Base-by-base conservation (phyloP, 2,329 filamentous ascomycete species). In the Mollisia scopiformis region DNA sequence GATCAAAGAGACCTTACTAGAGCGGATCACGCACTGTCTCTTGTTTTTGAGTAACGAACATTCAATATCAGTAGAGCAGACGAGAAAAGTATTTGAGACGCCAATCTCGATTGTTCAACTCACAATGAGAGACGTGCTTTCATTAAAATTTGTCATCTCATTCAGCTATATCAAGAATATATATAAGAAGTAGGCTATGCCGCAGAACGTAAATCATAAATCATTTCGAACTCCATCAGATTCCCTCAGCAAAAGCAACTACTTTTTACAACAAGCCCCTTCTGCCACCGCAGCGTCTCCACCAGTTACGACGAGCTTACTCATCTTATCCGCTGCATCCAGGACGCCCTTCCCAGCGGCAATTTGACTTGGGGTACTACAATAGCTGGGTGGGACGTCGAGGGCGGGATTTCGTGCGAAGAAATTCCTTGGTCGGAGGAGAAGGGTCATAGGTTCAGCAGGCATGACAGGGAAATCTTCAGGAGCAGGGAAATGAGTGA, bases 391-490 rank as follows among this genome's bases (percentile, higher is more conserved):
- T 33, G 84, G 84, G 6, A 87, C 84, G 76, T 86, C 84, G 5
- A 86, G 71, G 19, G 82, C 84, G 2, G 84, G 84, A 57, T 87
- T 87, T 73, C 78, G 81, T 33, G 79, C 75, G 63, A 85, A 85
- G 75, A 87, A 87, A 67, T 86, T 84, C 11, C 83, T 79, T 0
- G 84, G 83, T 65, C 85, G 82, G 62, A 87, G 73, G 56, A 81
- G 76, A n/a, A 86, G 78, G 69, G 81, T 84, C 84, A 97, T 93
- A 0, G 91, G 90, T 79, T 93, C 90, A 0, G 86, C 90, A 0
- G 92, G 92, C 93, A 97, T 97, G 68, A 97, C 82, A 30, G 93
- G 93, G 79, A 92, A 97, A 75, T 97, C 93, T 73, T 97, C 93
- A 0, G 93, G 92, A 0, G 90, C 80, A 0, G 93, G 93, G 80